phyloP scores from a whole-genome alignment of 1,284 basidiomycete species.

The Erythrobasidium hasegawianum region DNA sequence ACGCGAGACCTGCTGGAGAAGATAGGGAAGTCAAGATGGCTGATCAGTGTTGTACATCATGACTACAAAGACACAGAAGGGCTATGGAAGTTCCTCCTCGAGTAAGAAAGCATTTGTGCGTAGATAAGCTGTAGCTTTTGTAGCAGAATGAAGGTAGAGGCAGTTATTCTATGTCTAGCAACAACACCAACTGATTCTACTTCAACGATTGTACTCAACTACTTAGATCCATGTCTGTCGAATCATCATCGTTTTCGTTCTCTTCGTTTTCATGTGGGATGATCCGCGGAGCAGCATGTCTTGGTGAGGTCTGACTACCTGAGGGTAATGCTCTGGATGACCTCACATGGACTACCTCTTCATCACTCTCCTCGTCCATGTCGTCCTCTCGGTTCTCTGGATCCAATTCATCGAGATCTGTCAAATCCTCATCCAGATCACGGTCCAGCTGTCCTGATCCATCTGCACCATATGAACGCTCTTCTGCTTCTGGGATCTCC shows the following conservation, averaged over 20 bases:
- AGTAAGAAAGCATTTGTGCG: slow-evolving; percentile 15
- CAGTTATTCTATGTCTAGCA: neutral
- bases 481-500: slow-evolving; percentile 31
- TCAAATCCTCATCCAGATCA: slow-evolving; percentile 22
- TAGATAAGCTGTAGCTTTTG: neutral
- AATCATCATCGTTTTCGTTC: slow-evolving; percentile 21
- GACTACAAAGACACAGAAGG: slow-evolving; percentile 79
- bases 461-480: slow-evolving; percentile 7
- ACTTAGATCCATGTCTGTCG: slow-evolving; percentile 31
- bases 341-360: neutral
- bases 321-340: neutral
- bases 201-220: neutral
- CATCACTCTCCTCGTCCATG: slow-evolving; percentile 5
- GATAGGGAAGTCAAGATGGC: slow-evolving; percentile 73
- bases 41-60: slow-evolving; percentile 91
- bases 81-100: slow-evolving; percentile 77
- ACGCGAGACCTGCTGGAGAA: slow-evolving; percentile 69
- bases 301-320: neutral
- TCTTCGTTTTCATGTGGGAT: slow-evolving; percentile 22
- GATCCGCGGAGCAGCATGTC: neutral
- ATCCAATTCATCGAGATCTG: slow-evolving; percentile 21
- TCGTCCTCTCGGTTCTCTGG: neutral
- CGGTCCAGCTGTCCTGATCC: slow-evolving; percentile 13
- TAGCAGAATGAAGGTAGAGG: neutral
- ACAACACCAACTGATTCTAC: neutral